A percentile compares a stretch with the other conserved stretches of the same genome.
phyloP scores from a whole-genome alignment of 306 rosid species.

The Cicer cuneatum region DNA sequence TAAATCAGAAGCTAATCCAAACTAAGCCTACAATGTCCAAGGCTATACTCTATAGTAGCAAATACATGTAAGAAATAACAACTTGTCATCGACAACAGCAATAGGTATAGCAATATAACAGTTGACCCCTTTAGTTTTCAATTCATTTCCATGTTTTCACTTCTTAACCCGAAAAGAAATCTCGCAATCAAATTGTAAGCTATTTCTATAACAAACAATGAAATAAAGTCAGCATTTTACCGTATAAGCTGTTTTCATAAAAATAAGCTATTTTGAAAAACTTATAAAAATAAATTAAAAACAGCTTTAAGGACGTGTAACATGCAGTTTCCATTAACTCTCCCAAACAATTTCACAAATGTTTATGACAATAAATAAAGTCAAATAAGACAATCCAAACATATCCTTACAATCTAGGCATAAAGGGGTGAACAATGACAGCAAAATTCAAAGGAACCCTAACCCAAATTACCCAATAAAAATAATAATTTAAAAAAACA shows the following conservation, averaged over 20 bases:
- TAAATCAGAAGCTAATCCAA: neutral
- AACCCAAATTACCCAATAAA: too few species aligned
- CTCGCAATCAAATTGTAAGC: neutral
- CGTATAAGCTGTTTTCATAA: too few species aligned
- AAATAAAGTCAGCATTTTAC: too few species aligned
- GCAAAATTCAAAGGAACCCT: neutral
- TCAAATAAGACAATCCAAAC: too few species aligned
- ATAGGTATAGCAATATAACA: neutral
- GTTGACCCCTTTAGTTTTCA: neutral
- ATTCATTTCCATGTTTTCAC: too few species aligned
- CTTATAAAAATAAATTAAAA: too few species aligned
- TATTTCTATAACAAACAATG: neutral
- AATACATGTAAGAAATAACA: neutral
- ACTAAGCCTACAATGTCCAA: neutral
- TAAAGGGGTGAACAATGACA: neutral
- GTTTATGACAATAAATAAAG: too few species aligned
- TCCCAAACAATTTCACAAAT: too few species aligned
- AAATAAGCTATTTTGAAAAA: too few species aligned
- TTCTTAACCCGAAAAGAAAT: too few species aligned
- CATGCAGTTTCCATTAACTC: too few species aligned
- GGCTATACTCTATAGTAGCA: constrained; percentile 7
- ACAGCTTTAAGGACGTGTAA: too few species aligned
- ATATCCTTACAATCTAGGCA: neutral
- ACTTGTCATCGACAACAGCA: constrained; percentile 13
- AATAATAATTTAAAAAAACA: neutral